These are phyloP conservation scores for Kingdonia uniflora DNA, from an alignment of 164 flowering plant species.

Conservation along the genomic window DNA sequence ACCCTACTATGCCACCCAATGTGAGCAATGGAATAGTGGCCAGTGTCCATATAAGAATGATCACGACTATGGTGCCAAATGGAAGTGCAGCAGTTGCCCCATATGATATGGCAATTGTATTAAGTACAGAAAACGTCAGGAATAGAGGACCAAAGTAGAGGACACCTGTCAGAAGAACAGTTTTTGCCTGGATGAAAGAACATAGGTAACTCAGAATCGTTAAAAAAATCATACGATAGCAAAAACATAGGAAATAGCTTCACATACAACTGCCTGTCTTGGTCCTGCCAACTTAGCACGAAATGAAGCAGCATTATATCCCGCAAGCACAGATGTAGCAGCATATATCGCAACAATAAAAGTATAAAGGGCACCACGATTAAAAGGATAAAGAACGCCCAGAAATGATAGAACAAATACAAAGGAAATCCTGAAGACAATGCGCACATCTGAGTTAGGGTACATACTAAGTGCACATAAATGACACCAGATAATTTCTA, in stretches of 20 bases:
- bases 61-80: conserved; percentile 47
- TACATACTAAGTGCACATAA: neutral
- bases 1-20: conserved; percentile 56
- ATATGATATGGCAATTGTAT: conserved; percentile 42
- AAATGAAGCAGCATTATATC: conserved; percentile 55
- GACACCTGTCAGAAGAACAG: conserved; percentile 43
- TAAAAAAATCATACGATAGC: too few species aligned
- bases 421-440: conserved; percentile 31
- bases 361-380: conserved; percentile 45
- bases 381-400: conserved; percentile 60
- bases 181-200: conserved; percentile 38
- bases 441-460: neutral
- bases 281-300: conserved; percentile 36
- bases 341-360: conserved; percentile 39
- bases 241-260: neutral
- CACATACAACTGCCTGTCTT: conserved; percentile 42
- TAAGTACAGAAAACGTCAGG: conserved; percentile 33
- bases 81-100: conserved; percentile 71
- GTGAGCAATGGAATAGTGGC: conserved; percentile 46
- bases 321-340: conserved; percentile 61
- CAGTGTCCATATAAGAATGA: conserved; percentile 36
- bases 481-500: neutral
- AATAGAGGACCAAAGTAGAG: conserved; percentile 55
- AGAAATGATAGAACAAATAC: conserved; percentile 41
- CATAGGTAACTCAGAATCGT: too few species aligned